These are phyloP conservation scores for Boletus nobilissimus DNA, from an alignment of 1,284 basidiomycete species.

Conservation along the genomic window DNA sequence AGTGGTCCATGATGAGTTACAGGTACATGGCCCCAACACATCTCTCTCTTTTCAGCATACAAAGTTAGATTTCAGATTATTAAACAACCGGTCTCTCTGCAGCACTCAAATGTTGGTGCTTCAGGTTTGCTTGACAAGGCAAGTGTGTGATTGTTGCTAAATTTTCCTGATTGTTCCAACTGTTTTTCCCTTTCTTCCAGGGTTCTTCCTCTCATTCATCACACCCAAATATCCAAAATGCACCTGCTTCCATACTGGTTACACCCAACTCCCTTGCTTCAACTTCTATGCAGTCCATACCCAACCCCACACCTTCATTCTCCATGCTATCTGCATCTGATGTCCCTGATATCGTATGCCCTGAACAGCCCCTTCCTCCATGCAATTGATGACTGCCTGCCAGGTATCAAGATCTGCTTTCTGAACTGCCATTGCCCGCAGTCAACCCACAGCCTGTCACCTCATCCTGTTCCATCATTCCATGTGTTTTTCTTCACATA, in stretches of 20 bases:
- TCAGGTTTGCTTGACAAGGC: background rate
- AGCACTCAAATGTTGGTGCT: background rate
- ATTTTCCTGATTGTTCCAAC: too few species aligned
- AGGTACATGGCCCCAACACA: background rate
- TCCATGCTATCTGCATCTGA: background rate
- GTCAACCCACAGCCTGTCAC: background rate
- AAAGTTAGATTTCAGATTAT: too few species aligned
- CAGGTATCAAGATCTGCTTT: slow-evolving; percentile 6
- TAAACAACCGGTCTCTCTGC: too few species aligned
- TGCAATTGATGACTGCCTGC: background rate
- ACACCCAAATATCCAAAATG: background rate
- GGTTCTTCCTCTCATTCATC: background rate
- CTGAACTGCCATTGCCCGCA: slow-evolving; percentile 1
- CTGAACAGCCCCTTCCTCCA: background rate
- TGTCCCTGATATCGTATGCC: background rate
- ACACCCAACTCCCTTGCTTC: too few species aligned
- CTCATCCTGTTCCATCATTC: background rate
- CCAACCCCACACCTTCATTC: background rate
- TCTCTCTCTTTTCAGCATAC: too few species aligned
- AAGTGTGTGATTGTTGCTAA: too few species aligned
- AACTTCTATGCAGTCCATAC: background rate
- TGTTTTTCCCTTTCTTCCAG: too few species aligned
- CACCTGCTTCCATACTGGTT: too few species aligned
- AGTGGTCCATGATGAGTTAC: background rate
- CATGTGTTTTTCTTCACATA: background rate